Conservation (phyloP, 495 filamentous ascomycete species). For the Podospora fimiseda region DNA sequence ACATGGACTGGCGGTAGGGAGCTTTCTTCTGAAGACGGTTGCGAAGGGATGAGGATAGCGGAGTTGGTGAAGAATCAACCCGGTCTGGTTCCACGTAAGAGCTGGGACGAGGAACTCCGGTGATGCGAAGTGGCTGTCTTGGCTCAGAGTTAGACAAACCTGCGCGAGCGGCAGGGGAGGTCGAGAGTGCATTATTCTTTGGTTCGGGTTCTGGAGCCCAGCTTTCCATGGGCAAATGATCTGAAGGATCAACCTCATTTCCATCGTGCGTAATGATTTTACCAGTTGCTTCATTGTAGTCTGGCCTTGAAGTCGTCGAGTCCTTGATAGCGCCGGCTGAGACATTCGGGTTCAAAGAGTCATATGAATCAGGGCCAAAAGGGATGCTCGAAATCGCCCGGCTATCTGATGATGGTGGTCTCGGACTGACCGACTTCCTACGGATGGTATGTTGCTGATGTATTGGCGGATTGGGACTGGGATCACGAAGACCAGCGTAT, state of each 20-base stretch:
- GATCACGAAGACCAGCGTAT: no score
- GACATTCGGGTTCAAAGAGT: constrained; percentile 59
- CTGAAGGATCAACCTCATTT: constrained; percentile 82
- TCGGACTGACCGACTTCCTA: constrained; percentile 73
- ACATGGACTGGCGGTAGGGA: constrained; percentile 32
- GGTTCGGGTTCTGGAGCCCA: constrained; percentile 93
- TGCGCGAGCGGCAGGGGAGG: constrained; percentile 43
- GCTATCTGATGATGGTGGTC: constrained; percentile 51
- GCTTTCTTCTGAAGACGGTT: constrained; percentile 59
- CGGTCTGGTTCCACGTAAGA: constrained; percentile 5
- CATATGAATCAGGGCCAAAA: constrained; percentile 86
- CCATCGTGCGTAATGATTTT: constrained; percentile 81
- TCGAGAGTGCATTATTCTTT: constrained; percentile 49
- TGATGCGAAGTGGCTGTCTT: constrained; percentile 23
- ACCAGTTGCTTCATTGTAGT: constrained; percentile 41
- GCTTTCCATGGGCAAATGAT: constrained; percentile 82
- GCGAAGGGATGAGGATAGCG: constrained; percentile 29
- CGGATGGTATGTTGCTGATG: constrained; percentile 47
- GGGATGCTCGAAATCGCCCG: constrained; percentile 59
- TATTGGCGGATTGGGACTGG: constrained; percentile 19
- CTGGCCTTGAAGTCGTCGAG: constrained; percentile 12
- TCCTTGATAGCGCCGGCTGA: constrained; percentile 30
- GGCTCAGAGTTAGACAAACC: constrained; percentile 43
- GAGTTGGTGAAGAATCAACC: constrained; percentile 18
- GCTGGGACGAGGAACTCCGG: constrained; percentile 10